Percentiles rank a stretch among this genome's conserved stretches.
These are phyloP conservation scores for Globomyces pollinis-pini DNA, from an alignment of 192 early-diverging fungal genomes.

Conservation along the genomic window DNA sequence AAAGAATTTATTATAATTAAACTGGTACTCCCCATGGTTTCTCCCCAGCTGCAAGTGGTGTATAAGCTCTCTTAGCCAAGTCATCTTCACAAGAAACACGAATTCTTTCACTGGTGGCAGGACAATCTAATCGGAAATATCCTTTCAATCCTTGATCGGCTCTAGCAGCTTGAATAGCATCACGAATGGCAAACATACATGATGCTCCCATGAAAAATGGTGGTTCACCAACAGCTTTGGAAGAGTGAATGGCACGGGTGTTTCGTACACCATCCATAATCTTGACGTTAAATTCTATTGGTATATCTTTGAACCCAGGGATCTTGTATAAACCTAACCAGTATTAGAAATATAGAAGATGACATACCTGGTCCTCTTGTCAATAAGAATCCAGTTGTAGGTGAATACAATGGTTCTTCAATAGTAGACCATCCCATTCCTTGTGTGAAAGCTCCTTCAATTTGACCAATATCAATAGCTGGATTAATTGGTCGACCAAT, in stretches of 20 bases:
- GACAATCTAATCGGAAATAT: slow-evolving; percentile 56
- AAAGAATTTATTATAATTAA: neutral
- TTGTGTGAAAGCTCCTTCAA: slow-evolving; percentile 81
- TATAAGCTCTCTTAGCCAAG: slow-evolving; percentile 38
- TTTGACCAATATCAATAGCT: slow-evolving; percentile 82
- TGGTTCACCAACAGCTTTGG: slow-evolving; percentile 82
- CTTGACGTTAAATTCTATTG: slow-evolving; percentile 68
- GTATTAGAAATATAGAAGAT: no score
- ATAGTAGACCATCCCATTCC: slow-evolving; percentile 79
- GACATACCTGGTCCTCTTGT: slow-evolving; percentile 78
- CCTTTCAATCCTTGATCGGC: slow-evolving; percentile 27
- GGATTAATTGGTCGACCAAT: slow-evolving; percentile 78
- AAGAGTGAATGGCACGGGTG: slow-evolving; percentile 61
- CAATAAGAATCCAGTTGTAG: slow-evolving; percentile 59
- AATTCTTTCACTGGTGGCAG: slow-evolving; percentile 72
- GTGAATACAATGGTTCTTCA: slow-evolving; percentile 73
- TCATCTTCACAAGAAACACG: slow-evolving; percentile 63
- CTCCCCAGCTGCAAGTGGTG: slow-evolving; percentile 9
- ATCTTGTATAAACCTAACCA: slow-evolving; percentile 91
- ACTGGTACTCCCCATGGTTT: slow-evolving; percentile 16
- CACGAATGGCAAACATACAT: slow-evolving; percentile 70
- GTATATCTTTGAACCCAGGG: slow-evolving; percentile 75
- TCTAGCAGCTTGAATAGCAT: slow-evolving; percentile 66
- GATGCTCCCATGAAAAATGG: slow-evolving; percentile 75
- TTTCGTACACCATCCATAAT: slow-evolving; percentile 50